Conservation (phyloP, 169 alveolate genomes). For the Theileria orientalis region DNA sequence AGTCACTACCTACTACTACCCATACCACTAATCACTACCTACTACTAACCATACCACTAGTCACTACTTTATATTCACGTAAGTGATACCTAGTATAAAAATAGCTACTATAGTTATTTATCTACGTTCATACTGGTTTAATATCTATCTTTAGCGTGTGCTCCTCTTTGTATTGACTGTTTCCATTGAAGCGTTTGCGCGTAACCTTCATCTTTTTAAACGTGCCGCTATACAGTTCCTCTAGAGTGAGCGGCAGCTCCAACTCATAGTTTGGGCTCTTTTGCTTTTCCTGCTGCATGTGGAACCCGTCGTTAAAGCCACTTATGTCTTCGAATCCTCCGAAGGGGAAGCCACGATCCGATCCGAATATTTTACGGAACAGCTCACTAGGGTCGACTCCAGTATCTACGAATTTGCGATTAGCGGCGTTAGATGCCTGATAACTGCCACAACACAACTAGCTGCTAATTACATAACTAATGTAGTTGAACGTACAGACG, state of each 20-base stretch:
- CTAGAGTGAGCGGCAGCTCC: conserved; percentile 79
- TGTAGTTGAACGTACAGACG: conserved; percentile 64
- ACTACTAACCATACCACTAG: too few species aligned
- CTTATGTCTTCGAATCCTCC: conserved; percentile 75
- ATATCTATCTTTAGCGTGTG: conserved; percentile 80
- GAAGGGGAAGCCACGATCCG: conserved; percentile 75
- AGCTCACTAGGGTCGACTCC: conserved; percentile 83
- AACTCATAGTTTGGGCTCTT: conserved; percentile 77
- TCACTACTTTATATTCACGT: too few species aligned
- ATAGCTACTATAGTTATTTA: too few species aligned
- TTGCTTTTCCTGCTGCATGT: conserved; percentile 20
- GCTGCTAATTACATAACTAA: too few species aligned
- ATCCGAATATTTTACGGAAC: conserved; percentile 78
- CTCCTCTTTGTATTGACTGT: conserved; percentile 78
- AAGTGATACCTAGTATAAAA: too few species aligned
- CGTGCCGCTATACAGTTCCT: conserved; percentile 74
- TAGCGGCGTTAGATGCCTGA: neutral
- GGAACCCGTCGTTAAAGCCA: conserved; percentile 71
- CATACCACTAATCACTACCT: neutral
- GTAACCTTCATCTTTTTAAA: conserved; percentile 81
- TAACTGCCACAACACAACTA: too few species aligned
- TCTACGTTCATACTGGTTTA: conserved; percentile 79
- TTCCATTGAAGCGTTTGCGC: conserved; percentile 76
- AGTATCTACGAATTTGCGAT: conserved; percentile 51
- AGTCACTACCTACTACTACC: neutral